Evolutionary conservation across 495 filamentous ascomycete genomes (phyloP).

Genomic region (Aspergillus carlsbadensis): DNA sequence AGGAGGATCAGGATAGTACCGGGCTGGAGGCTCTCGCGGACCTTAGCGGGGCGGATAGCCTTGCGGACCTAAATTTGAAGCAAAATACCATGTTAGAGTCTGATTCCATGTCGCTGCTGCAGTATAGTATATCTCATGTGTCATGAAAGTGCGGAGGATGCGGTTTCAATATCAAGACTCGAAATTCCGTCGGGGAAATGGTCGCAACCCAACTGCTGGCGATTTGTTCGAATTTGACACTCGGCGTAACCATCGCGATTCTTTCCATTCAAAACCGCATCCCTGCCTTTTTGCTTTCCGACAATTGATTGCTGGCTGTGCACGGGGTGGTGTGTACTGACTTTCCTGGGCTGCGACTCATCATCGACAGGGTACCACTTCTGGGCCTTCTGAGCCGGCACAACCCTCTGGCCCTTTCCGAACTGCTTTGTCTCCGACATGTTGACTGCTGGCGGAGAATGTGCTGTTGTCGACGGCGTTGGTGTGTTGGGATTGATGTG

Average conservation of each 20-base stretch:
- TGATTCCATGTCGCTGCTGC: neutral
- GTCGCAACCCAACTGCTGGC: too few relatives aligned
- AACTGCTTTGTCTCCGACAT: constrained; percentile 94
- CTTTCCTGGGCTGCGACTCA: constrained; percentile 86
- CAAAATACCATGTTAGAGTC: constrained; percentile 34
- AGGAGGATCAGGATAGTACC: constrained; percentile 97
- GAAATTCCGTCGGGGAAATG: constrained; percentile 10
- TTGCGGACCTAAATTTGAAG: constrained; percentile 78
- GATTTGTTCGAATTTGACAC: neutral
- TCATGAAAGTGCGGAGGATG: constrained; percentile 14
- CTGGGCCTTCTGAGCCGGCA: constrained; percentile 88
- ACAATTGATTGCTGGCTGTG: constrained; percentile 11
- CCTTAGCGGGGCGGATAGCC: constrained; percentile 77
- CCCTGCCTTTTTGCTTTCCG: constrained; percentile 17
- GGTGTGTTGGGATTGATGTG: constrained; percentile 47
- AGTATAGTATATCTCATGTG: neutral
- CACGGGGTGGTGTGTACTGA: constrained; percentile 54
- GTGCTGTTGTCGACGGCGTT: constrained; percentile 47
- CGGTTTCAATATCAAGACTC: constrained; percentile 25
- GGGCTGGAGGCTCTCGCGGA: constrained; percentile 83
- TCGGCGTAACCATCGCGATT: constrained; percentile 34
- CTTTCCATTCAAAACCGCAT: constrained; percentile 30
- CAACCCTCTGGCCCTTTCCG: constrained; percentile 91
- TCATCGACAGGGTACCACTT: constrained; percentile 99
- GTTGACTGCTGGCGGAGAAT: constrained; percentile 51